Evolutionary conservation across 805 yeast species (phyloP), one percentile per base, ranked within the genome.

Genomic region (Torulaspora microellipsoides): DNA sequence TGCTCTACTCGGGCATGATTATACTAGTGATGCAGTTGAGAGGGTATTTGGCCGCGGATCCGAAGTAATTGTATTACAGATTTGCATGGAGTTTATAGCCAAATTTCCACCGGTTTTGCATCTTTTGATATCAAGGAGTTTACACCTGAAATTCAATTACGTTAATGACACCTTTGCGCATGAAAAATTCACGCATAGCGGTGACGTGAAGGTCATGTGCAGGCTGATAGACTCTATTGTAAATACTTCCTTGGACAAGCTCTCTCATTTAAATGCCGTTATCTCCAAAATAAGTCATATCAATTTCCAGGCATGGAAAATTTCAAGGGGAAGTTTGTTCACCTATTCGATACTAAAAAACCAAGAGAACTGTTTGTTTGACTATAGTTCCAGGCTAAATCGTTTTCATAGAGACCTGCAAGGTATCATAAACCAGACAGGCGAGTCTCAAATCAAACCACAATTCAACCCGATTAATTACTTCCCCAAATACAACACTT

Each of bases 251-350:
- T 45, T 57, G 37, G 56, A 51, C n/a, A 68, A 62, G 29, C 54
- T 62, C 39, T 62, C 60, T 33, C 48, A 50, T 20, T 56, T 66
- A 27, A 51, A 66, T 4, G 59, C 62, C 23, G 65, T 71, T 11
- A 58, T 68, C 40, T 66, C 73, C 14, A 59, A 67, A 28, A 60
- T 81, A 43, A 73, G 81, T 36, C 69, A 71, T n/a, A 64, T 73
- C 34, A 78, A 79, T 53, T 81, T 78, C 54, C 78, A 77, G 55
- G 80, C 85, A 0, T 81, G 87, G 87, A 71, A 81, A 58, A 65
- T 78, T 31, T 65, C 73, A 15, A 80, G 78, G 48, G 75, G 77
- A 0, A 77, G 75, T 40, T 59, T 59, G 5, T 71, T 66, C 35
- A 53, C 79, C 15, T 49, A 72, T 10, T 65, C 61, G 17, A 40